A percentile compares a stretch with the other conserved stretches of the same genome.
phyloP scores from a whole-genome alignment of 805 yeast genomes.

The Candida namnaoensis region DNA sequence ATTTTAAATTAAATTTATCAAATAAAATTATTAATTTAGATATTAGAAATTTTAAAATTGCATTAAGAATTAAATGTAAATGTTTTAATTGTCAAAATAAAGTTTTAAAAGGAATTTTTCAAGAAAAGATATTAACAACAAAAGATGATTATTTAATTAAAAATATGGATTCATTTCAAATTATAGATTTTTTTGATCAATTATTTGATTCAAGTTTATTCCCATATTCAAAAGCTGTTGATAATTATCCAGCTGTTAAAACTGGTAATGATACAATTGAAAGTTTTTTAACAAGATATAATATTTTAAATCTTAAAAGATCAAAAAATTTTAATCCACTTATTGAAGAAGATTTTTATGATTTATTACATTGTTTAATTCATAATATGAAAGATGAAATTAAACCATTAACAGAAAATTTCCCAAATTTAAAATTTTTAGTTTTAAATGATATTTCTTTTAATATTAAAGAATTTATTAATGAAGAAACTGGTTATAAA shows the following conservation, averaged over 20 bases:
- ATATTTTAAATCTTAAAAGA: constrained; percentile 11
- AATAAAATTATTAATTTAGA: constrained; percentile 12
- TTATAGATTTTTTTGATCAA: constrained; percentile 27
- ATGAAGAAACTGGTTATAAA: constrained; percentile 1
- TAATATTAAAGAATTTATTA: constrained; percentile 16
- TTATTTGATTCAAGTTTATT: constrained; percentile 24
- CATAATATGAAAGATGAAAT: constrained; percentile 27
- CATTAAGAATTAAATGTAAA: constrained; percentile 8
- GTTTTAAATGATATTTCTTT: constrained; percentile 30
- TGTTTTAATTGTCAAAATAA: constrained; percentile 11
- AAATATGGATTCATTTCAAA: constrained; percentile 19
- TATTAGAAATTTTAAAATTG: constrained; percentile 7
- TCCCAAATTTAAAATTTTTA: constrained; percentile 25
- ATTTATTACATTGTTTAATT: constrained; percentile 25
- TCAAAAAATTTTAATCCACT: constrained; percentile 17
- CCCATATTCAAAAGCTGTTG: constrained; percentile 36
- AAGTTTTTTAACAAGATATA: constrained; percentile 18
- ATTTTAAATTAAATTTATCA: constrained; percentile 21
- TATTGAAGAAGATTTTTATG: constrained; percentile 21
- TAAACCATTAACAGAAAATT: constrained; percentile 23
- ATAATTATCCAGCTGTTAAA: constrained; percentile 31
- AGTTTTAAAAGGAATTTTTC: constrained; percentile 22
- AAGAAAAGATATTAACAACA: constrained; percentile 23
- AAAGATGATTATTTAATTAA: constrained; percentile 19
- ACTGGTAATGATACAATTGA: constrained; percentile 30